Base-by-base conservation (phyloP, 1,284 basidiomycete genomes). In the Ustilago sp. region DNA sequence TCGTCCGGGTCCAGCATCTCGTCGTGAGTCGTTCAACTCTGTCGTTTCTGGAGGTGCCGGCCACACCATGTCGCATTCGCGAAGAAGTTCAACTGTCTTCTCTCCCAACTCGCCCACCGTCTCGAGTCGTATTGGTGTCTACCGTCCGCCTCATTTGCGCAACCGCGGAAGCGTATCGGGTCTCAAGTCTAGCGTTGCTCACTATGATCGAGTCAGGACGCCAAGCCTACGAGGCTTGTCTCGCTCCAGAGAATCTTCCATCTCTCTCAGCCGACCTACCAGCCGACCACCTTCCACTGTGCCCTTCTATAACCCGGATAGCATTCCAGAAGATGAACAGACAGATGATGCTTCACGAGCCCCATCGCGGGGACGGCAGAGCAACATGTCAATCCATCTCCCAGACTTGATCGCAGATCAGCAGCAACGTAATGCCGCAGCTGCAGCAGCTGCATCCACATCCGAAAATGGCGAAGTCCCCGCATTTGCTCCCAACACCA, bases 121-220 rank as follows among this genome's bases (percentile, higher is more conserved):
- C 11, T 55, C 72, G 1, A 58, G 63, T 34, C 71, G 77, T 35
- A 60, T 69, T 43, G 78, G 78, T 19, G 70, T 81, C 3, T 82
- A 82, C 47, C 65, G 80, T 17, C 80, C 80, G 12, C 80, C 80
- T 13, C 80, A 82, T 34, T 61, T 82, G 32, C 57, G 80, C 34
- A 79, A 77, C 19, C 63, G 74, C 4, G 74, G 68, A 28, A 75
- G 71, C 58, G 55, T 72, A 4, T 75, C 75, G 4, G 75, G 67
- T 7, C 74, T 82, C 34, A 68, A 72, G 50, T 69, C 80, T 2
- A 70, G 66, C 57, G 72, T 82, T 2, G 79, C 80, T 1, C 80
- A 82, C 50, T 82, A 82, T 57, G 80, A 82, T 59, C 68, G 80
- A 35, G 74, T 82, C 13, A 51, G 80, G 15, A 81, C 80, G 13